Evolutionary conservation across 108 stramenopile species (phyloP).

Genomic region (Poteriospumella lacustris): DNA sequence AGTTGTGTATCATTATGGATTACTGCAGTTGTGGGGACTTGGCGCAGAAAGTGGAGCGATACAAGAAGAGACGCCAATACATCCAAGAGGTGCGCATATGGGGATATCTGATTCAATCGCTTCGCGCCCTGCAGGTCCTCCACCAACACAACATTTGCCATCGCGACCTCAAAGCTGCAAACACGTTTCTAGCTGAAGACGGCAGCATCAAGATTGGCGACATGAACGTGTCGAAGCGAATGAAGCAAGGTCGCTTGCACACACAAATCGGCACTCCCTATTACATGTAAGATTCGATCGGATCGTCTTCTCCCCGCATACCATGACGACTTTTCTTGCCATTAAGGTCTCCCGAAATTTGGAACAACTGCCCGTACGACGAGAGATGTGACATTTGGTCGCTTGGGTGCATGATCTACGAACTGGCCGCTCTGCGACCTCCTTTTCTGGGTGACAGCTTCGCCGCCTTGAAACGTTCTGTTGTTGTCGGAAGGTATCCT

Average conservation of each 20-base stretch:
- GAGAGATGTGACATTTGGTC: constrained; percentile 59
- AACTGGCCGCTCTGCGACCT: constrained; percentile 41
- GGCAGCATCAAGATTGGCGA: constrained; percentile 83
- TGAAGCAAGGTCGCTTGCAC: constrained; percentile 32
- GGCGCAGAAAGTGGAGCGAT: constrained; percentile 39
- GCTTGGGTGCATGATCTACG: constrained; percentile 58
- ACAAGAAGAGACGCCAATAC: constrained; percentile 32
- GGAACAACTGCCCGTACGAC: constrained; percentile 55
- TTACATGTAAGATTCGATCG: background rate
- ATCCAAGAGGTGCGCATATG: constrained; percentile 47
- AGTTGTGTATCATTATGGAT: constrained; percentile 46
- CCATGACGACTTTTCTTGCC: background rate
- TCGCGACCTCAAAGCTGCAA: constrained; percentile 74
- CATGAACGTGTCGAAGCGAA: constrained; percentile 71
- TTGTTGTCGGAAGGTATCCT: constrained; percentile 32
- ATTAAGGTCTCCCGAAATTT: constrained; percentile 57
- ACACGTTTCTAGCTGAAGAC: constrained; percentile 47
- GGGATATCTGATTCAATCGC: constrained; percentile 40
- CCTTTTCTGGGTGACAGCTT: constrained; percentile 41
- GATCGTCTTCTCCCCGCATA: background rate
- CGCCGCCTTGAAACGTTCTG: constrained; percentile 37
- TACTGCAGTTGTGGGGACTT: constrained; percentile 40
- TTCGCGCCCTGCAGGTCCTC: constrained; percentile 67
- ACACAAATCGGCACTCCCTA: constrained; percentile 30
- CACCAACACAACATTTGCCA: constrained; percentile 68